A percentile compares a stretch with the other conserved stretches of the same genome.
Conservation (phyloP, 129 eudicot genomes). For the Dittrichia graveolens region DNA sequence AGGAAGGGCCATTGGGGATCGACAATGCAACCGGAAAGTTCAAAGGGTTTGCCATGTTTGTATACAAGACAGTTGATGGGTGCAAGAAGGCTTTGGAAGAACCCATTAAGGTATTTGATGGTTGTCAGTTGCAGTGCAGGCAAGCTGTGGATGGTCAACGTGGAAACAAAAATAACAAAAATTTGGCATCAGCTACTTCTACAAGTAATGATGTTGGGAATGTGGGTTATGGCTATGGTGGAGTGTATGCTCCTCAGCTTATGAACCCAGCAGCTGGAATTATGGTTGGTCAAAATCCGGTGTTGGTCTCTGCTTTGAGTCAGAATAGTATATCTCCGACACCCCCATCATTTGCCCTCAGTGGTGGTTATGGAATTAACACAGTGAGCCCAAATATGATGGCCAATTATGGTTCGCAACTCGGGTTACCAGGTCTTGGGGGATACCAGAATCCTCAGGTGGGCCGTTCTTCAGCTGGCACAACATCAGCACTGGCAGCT, state of each 20-base stretch:
- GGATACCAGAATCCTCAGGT: constrained; percentile 43
- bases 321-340: constrained; percentile 38
- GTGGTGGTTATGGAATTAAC: constrained; percentile 58
- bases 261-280: constrained; percentile 45
- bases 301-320: constrained; percentile 56
- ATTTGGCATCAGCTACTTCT: constrained; percentile 15
- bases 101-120: constrained; percentile 68
- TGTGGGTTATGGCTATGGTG: constrained; percentile 51
- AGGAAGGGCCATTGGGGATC: constrained; percentile 77
- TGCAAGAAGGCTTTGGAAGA: constrained; percentile 67
- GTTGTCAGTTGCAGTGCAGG: constrained; percentile 64
- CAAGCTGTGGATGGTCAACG: constrained; percentile 50
- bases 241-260: constrained; percentile 35
- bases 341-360: constrained; percentile 37
- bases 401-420: constrained; percentile 60
- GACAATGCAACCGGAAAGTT: constrained; percentile 60
- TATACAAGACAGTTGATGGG: constrained; percentile 68
- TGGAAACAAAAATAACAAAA: constrained; percentile 36
- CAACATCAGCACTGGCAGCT: constrained; percentile 34
- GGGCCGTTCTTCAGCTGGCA: constrained; percentile 46
- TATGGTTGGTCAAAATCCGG: constrained; percentile 48
- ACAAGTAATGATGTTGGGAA: constrained; percentile 27
- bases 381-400: constrained; percentile 52
- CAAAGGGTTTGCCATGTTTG: constrained; percentile 69
- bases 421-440: constrained; percentile 56